phyloP scores from a whole-genome alignment of 2,329 filamentous ascomycete genomes.

The Fusarium illudens region DNA sequence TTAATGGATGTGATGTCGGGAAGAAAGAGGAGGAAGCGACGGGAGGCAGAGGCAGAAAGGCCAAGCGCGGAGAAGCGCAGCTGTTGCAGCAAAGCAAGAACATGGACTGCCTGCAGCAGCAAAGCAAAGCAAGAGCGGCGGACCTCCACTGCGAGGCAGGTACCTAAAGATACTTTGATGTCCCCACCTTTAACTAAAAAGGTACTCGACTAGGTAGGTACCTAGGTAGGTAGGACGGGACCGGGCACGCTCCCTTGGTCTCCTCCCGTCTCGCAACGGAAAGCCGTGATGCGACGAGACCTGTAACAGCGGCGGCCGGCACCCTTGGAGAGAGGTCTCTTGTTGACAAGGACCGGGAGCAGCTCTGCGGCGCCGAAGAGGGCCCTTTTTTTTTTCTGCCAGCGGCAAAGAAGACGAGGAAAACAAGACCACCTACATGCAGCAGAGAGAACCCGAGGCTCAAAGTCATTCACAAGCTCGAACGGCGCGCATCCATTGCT shows the following conservation, averaged over 20 bases:
- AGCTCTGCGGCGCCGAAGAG: neutral
- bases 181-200: neutral
- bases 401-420: neutral
- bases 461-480: neutral
- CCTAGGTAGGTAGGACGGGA: neutral
- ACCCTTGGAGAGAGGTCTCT: neutral
- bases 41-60: slow-evolving; percentile 10
- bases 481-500: neutral
- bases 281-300: slow-evolving; percentile 3
- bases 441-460: neutral
- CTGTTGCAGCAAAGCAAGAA: slow-evolving; percentile 19
- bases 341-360: neutral
- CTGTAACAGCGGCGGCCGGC: neutral
- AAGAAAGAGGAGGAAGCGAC: slow-evolving; percentile 14
- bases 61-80: slow-evolving; percentile 30
- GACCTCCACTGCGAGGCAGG: neutral
- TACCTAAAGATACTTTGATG: neutral
- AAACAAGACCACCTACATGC: neutral
- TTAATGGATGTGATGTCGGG: slow-evolving; percentile 28
- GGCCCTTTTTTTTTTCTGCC: neutral
- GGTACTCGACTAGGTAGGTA: neutral
- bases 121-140: slow-evolving; percentile 1
- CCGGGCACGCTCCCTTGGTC: neutral
- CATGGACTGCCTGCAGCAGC: neutral
- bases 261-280: slow-evolving; percentile 2